A percentile compares a stretch with the other conserved stretches of the same genome.
phyloP scores from a whole-genome alignment of 805 yeast species.

The Schwanniomyces polymorphus region DNA sequence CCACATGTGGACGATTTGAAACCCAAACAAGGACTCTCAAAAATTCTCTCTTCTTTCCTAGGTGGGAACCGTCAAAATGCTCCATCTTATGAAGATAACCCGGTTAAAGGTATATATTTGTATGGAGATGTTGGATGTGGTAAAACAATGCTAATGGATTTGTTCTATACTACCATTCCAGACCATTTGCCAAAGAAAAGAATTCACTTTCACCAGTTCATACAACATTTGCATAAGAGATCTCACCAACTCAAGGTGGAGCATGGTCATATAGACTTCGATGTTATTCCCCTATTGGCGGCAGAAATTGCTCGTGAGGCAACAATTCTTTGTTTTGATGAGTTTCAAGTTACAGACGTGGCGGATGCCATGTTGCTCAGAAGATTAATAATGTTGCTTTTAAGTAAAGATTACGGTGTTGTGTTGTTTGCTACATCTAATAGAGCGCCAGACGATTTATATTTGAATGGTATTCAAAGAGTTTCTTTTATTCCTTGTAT shows the following conservation, averaged over 20 bases:
- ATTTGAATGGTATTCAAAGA: slow-evolving; percentile 92
- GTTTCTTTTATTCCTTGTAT: slow-evolving; percentile 92
- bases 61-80: slow-evolving; percentile 4
- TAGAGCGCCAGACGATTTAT: slow-evolving; percentile 90
- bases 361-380: slow-evolving; percentile 97
- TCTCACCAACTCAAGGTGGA: slow-evolving; percentile 69
- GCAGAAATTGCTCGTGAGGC: slow-evolving; percentile 76
- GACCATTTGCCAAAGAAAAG: slow-evolving; percentile 72
- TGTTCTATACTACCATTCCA: slow-evolving; percentile 86
- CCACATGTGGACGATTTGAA: slow-evolving; percentile 54
- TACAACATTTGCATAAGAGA: slow-evolving; percentile 90
- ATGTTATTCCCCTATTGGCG: slow-evolving; percentile 81
- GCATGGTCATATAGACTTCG: slow-evolving; percentile 60
- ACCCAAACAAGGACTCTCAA: slow-evolving; percentile 46
- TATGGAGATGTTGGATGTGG: slow-evolving; percentile 99
- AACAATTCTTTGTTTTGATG: slow-evolving; percentile 89
- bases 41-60: slow-evolving; percentile 10
- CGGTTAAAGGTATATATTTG: slow-evolving; percentile 80
- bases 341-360: slow-evolving; percentile 96
- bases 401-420: slow-evolving; percentile 77
- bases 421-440: slow-evolving; percentile 92
- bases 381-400: slow-evolving; percentile 63
- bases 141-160: slow-evolving; percentile 96
- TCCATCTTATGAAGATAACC: slow-evolving; percentile 21
- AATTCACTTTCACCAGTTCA: slow-evolving; percentile 93